phyloP scores from a whole-genome alignment of 2,329 filamentous ascomycete species.

The Achaetomium macrosporum region DNA sequence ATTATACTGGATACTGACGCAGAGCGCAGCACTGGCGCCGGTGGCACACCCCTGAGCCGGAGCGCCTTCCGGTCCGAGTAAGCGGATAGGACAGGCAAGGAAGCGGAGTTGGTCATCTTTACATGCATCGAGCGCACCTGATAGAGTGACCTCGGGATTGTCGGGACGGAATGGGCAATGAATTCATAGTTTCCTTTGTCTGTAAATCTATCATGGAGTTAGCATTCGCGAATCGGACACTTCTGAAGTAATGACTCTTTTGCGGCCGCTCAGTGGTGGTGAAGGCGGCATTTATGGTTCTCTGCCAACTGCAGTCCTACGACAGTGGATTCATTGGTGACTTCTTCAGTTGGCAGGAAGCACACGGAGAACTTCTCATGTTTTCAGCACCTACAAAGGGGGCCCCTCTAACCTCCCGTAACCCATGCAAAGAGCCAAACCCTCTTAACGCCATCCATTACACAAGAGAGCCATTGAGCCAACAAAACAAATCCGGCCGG shows the following conservation, averaged over 20 bases:
- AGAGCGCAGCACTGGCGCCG: conserved; percentile 17
- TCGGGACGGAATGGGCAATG: conserved; percentile 10
- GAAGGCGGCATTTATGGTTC: background rate
- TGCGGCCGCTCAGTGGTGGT: background rate
- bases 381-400: conserved; percentile 14
- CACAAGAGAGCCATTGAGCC: conserved; percentile 15
- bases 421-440: conserved; percentile 16
- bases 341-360: background rate
- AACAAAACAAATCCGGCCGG: conserved; percentile 6
- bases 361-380: conserved; percentile 5
- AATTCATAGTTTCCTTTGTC: conserved; percentile 9
- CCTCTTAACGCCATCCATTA: conserved; percentile 21
- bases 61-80: conserved; percentile 26
- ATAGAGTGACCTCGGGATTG: conserved; percentile 16
- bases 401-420: conserved; percentile 2
- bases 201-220: conserved; percentile 20
- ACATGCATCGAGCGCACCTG: conserved; percentile 12
- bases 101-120: conserved; percentile 6
- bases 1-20: conserved; percentile 7
- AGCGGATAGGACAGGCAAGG: background rate
- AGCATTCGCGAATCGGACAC: conserved; percentile 16
- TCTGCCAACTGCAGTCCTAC: background rate
- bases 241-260: background rate
- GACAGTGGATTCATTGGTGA: too few relatives aligned
- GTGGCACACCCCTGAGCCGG: conserved; percentile 24